A percentile compares a stretch with the other conserved stretches of the same genome.
phyloP scores from a whole-genome alignment of 257 asterid genomes.

The Petrea volubilis region DNA sequence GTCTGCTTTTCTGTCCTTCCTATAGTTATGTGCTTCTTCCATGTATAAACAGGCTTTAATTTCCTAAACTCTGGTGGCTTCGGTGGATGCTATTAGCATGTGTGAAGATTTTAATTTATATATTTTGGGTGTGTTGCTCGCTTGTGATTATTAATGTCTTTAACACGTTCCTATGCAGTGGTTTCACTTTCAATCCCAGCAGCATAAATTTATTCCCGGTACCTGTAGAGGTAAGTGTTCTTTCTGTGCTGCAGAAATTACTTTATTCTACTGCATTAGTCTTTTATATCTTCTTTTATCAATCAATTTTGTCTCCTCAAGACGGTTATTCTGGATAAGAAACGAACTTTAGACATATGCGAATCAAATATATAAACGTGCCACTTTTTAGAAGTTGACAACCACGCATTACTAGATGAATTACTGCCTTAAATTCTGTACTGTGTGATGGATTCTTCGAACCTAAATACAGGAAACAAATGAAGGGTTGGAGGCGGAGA shows the following conservation, averaged over 20 bases:
- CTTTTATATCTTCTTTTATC: not conserved
- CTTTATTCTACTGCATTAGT: not conserved
- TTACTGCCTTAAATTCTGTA: not conserved
- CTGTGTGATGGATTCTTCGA: not conserved
- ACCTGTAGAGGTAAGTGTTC: constrained; percentile 58
- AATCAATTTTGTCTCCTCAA: not conserved
- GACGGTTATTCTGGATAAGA: not conserved
- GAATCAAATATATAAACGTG: no score
- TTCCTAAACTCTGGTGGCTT: not conserved
- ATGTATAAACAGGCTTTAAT: not conserved
- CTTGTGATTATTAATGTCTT: not conserved
- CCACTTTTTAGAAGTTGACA: no score
- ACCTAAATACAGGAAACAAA: constrained; percentile 42
- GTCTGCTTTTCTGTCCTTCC: not conserved
- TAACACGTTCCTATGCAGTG: constrained; percentile 44
- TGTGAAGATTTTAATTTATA: not conserved
- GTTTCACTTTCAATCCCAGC: constrained; percentile 55
- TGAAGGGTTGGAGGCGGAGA: constrained; percentile 34
- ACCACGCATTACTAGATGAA: no score
- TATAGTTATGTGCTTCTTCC: not conserved
- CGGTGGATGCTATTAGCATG: not conserved
- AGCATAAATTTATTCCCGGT: constrained; percentile 74
- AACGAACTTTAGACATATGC: not conserved
- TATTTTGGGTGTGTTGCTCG: not conserved
- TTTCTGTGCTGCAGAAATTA: not conserved